Percentiles rank a stretch among this genome's conserved stretches.
Evolutionary conservation across 2,329 filamentous ascomycete species (phyloP).

Genomic region (Penicillium sp.): DNA sequence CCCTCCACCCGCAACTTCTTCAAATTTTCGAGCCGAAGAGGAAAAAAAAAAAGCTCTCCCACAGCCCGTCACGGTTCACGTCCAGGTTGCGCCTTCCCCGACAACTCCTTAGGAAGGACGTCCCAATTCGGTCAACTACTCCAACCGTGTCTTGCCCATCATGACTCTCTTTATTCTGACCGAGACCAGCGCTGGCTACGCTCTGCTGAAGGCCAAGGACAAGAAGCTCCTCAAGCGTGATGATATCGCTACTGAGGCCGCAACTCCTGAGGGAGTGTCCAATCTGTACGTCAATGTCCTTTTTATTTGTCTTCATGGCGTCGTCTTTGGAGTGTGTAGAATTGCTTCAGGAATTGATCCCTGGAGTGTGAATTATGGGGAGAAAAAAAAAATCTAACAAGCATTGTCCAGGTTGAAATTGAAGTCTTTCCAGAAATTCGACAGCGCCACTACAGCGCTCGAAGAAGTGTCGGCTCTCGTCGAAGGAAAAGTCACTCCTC

Average conservation of each 20-base stretch:
- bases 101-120: slow-evolving; percentile 18
- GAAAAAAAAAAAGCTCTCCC: slow-evolving; percentile 23
- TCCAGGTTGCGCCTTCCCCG: slow-evolving; percentile 22
- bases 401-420: slow-evolving; percentile 67
- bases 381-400: slow-evolving; percentile 13
- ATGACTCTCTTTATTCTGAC: slow-evolving; percentile 92
- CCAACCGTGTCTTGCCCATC: slow-evolving; percentile 36
- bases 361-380: not conserved
- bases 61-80: slow-evolving; percentile 22
- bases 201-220: slow-evolving; percentile 96
- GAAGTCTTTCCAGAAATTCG: slow-evolving; percentile 97
- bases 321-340: too few relatives aligned
- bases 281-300: slow-evolving; percentile 63
- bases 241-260: slow-evolving; percentile 69
- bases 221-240: slow-evolving; percentile 95
- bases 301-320: not conserved
- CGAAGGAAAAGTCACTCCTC: slow-evolving; percentile 90
- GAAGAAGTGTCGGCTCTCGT: slow-evolving; percentile 85
- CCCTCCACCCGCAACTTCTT: slow-evolving; percentile 11
- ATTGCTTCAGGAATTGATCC: not conserved
- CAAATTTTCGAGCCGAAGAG: slow-evolving; percentile 15
- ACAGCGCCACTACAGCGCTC: slow-evolving; percentile 83
- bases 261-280: slow-evolving; percentile 77
- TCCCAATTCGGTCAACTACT: slow-evolving; percentile 15
- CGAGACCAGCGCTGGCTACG: slow-evolving; percentile 95